Evolutionary conservation across 2,329 filamentous ascomycete genomes (phyloP), one percentile per base, ranked within the genome.

Genomic region (Chrysoporthe austroafricana): DNA sequence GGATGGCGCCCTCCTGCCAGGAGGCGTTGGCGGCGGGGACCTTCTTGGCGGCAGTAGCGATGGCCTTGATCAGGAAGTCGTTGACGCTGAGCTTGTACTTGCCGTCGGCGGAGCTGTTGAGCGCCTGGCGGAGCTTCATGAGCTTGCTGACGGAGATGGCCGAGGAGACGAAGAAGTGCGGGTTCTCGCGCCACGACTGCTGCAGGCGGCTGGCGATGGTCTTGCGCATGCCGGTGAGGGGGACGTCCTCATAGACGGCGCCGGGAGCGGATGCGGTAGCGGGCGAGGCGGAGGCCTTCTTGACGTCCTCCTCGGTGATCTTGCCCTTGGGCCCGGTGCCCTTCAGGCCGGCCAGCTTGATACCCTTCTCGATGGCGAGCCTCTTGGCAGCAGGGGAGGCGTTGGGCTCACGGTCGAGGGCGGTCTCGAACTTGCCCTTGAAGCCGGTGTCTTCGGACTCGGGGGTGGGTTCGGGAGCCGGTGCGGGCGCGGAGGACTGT

Each of bases 81-180:
- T 99, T 99, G 83, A 99, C 93, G n/a, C 94, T 97, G 69, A 99
- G 92, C 89, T 97, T 99, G 89, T 97, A 99, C 82, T 94, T 90
- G 83, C 95, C 96, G 71, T 97, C 91, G 60, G 93, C 85, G 14
- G 92, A 90, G 77, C 89, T 88, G 84, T 99, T 99, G 73, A 99
- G 89, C 68, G 95, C 94, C 82, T 93, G 88, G 76, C 96, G 94
- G 75, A 99, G 94, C 86, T 97, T 98, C 76, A 97, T 85, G 61
- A 99, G 92, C 88, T 98, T 98, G 80, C 86, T 88, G 72, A 99
- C 96, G 68, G 95, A 98, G 77, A 99, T 88, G 74, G 89, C 89
- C 76, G 93, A 91, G 75, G 93, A 93, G 76, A 99, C 95, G 79
- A 95, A 99, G 89, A 97, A 99, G 87, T 98, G 96, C 70, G 96